A percentile compares a stretch with the other conserved stretches of the same genome.
phyloP scores from a whole-genome alignment of 768 basidiomycete species.

The Lactarius tabidus region DNA sequence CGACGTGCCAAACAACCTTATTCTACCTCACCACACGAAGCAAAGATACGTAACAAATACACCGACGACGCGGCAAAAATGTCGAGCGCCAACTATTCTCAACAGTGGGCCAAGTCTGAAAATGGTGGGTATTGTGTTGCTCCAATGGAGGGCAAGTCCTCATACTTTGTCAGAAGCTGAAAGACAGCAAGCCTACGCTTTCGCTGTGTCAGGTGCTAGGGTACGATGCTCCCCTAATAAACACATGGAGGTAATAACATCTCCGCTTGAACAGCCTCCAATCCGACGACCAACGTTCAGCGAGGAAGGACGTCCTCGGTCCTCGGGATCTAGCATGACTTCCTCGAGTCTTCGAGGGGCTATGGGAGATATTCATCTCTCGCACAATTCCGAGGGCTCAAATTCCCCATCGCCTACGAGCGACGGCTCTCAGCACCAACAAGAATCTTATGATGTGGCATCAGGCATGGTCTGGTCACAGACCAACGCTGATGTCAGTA shows the following conservation, averaged over 20 bases:
- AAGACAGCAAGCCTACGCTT: slow-evolving; percentile 23
- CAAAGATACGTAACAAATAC: slow-evolving; percentile 19
- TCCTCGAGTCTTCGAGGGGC: slow-evolving; percentile 56
- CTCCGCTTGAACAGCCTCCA: slow-evolving; percentile 26
- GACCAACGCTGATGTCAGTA: slow-evolving; percentile 17
- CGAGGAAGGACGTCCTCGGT: slow-evolving; percentile 31
- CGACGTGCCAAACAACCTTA: slow-evolving; percentile 26
- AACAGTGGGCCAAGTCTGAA: slow-evolving; percentile 25
- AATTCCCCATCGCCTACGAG: slow-evolving; percentile 29
- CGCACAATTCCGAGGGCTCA: slow-evolving; percentile 34
- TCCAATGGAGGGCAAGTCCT: neutral
- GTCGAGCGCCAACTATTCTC: slow-evolving; percentile 21
- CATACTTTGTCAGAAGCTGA: slow-evolving; percentile 16
- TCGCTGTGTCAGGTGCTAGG: slow-evolving; percentile 27
- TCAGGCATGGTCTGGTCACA: slow-evolving; percentile 28
- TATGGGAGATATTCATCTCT: slow-evolving; percentile 50
- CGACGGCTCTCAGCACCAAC: slow-evolving; percentile 29
- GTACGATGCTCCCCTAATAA: slow-evolving; percentile 19
- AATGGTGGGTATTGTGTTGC: slow-evolving; percentile 11
- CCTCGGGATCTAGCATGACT: slow-evolving; percentile 42
- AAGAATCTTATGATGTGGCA: slow-evolving; percentile 26
- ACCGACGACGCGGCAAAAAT: slow-evolving; percentile 17
- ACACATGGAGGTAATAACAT: slow-evolving; percentile 29
- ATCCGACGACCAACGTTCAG: slow-evolving; percentile 27
- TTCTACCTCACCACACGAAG: slow-evolving; percentile 19